phyloP scores from a whole-genome alignment of 2,329 filamentous ascomycete genomes.

The Pleomassaria siparia region DNA sequence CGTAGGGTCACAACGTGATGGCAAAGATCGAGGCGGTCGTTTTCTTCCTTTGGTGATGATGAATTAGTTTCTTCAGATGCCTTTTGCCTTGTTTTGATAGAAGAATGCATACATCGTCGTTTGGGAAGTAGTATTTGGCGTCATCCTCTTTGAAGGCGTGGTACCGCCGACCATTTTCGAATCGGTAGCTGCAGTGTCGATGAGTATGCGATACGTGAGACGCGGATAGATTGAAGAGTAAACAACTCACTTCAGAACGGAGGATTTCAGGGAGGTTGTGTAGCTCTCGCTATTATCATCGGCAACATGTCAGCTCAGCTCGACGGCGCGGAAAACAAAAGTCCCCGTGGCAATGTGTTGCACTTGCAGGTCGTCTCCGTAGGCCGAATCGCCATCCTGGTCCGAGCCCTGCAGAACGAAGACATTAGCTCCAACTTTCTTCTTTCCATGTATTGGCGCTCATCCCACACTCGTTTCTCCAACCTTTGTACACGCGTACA shows the following conservation, averaged over 20 bases:
- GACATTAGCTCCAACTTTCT: neutral
- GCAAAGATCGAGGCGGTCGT: constrained; percentile 28
- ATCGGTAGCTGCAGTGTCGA: constrained; percentile 17
- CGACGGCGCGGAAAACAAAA: neutral
- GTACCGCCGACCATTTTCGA: constrained; percentile 28
- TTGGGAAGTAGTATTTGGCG: constrained; percentile 25
- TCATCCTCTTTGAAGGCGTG: constrained; percentile 24
- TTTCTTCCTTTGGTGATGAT: constrained; percentile 17
- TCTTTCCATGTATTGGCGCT: too few species aligned
- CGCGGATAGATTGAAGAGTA: neutral
- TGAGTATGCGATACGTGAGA: constrained; percentile 2
- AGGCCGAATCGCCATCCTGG: constrained; percentile 18
- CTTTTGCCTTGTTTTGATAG: neutral
- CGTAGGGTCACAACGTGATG: constrained; percentile 25
- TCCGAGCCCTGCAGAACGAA: constrained; percentile 7
- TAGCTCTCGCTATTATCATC: constrained; percentile 20
- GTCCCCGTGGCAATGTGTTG: neutral
- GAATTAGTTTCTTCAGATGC: neutral
- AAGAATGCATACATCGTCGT: constrained; percentile 22
- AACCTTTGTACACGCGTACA: too few species aligned
- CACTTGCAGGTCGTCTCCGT: constrained; percentile 24
- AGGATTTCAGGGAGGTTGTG: constrained; percentile 26
- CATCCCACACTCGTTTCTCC: too few species aligned
- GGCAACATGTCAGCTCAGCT: too few species aligned
- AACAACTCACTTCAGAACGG: constrained; percentile 18